Evolutionary conservation across 192 early-diverging fungal species (phyloP), one percentile per base, ranked within the genome.

Genomic region (Entomortierella chlamydospora): DNA sequence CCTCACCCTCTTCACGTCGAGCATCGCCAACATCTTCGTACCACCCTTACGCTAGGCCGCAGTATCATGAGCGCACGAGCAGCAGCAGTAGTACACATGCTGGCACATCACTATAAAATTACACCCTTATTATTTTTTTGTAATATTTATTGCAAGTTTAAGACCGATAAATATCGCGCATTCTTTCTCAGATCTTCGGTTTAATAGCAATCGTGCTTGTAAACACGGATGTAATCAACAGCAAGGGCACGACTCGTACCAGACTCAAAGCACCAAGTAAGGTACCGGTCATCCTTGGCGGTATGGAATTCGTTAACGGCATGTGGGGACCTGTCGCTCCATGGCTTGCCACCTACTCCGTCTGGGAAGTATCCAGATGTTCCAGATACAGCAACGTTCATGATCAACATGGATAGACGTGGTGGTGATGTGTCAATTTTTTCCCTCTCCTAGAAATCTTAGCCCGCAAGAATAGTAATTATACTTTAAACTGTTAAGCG

Each of bases 371-470:
- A 91, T 4, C 79, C 85, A 43, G 73, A 72, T 4, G 85, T 84
- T 18, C 91, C 91, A 29, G 86, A 89, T 0, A 91, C 87, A 28
- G 89, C 87, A 15, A 90, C 86, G 49, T 90, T 86, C 77, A 92
- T 72, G 37, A 92, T 88, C 70, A 89, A 47, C 4, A 37, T 4
- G 34, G 34, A 37, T n/a, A 37, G 5, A 37, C 5, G 20, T 18
- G 22, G 13, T 25, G 26, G 45, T 15, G 49, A 23, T 8, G 29
- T 30, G 22, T 23, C 22, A 11, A 57, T 20, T 34, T 33, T 50
- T 29, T 2, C 58, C 41, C 33, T 26, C 25, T 34, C 34, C n/a
- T n/a, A n/a, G n/a, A n/a, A n/a, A n/a, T n/a, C n/a, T n/a, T n/a
- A n/a, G n/a, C n/a, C n/a, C n/a, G n/a, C n/a, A n/a, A n/a, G n/a